Evolutionary conservation across 1,139 yeast species (phyloP).

Genomic region (Debaryomyces subglobosus): DNA sequence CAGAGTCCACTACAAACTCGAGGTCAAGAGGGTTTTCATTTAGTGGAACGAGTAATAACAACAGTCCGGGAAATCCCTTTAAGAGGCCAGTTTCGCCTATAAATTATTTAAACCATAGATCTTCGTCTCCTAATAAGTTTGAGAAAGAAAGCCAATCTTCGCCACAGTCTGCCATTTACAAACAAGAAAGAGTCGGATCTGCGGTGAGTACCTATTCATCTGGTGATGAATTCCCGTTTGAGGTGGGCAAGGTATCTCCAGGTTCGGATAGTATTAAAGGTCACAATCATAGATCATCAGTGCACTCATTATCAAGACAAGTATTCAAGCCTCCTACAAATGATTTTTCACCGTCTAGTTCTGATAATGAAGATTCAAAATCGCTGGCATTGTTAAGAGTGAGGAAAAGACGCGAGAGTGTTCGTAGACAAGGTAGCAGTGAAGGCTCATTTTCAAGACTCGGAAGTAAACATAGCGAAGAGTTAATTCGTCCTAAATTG

Average conservation of each 20-base stretch:
- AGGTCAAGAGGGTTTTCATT: constrained; percentile 47
- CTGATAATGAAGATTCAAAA: constrained; percentile 68
- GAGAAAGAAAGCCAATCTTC: constrained; percentile 16
- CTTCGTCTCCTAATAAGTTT: constrained; percentile 31
- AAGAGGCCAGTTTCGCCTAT: constrained; percentile 42
- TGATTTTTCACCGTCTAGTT: constrained; percentile 66
- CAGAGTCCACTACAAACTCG: constrained; percentile 41
- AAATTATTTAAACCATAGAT: constrained; percentile 22
- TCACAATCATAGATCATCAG: constrained; percentile 28
- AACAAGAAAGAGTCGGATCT: constrained; percentile 38
- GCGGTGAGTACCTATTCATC: constrained; percentile 38
- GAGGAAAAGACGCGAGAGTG: constrained; percentile 58
- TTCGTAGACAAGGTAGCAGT: constrained; percentile 34
- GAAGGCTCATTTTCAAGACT: constrained; percentile 10
- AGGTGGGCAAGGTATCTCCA: constrained; percentile 19
- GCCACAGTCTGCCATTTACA: constrained; percentile 30
- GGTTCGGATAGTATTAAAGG: constrained; percentile 13
- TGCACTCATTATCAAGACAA: constrained; percentile 32
- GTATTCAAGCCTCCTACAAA: constrained; percentile 23
- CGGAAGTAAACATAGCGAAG: constrained; percentile 7
- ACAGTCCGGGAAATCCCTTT: constrained; percentile 33
- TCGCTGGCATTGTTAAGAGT: constrained; percentile 58
- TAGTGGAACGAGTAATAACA: constrained; percentile 20
- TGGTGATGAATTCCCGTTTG: constrained; percentile 42
- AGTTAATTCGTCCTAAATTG: constrained; percentile 12